These are phyloP conservation scores for Malus hybrid DNA, from an alignment of 331 rosid species.

Conservation along the genomic window DNA sequence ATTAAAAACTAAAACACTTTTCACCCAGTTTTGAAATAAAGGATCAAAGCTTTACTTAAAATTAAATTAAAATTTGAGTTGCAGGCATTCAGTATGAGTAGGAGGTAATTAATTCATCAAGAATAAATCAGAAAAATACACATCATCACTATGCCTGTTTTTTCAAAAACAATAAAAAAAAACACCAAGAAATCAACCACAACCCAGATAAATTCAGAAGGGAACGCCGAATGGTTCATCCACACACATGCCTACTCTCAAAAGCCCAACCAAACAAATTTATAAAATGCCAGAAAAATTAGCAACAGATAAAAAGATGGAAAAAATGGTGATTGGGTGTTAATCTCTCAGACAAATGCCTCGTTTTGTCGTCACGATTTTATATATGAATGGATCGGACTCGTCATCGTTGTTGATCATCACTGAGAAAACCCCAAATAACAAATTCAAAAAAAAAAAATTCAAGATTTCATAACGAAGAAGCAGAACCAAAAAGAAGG, in stretches of 20 bases:
- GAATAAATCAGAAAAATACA: constrained; percentile 20
- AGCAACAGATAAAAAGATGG: accelerated
- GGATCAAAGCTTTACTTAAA: background rate
- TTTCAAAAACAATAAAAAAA: no score
- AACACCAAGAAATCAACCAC: no score
- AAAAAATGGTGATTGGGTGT: background rate
- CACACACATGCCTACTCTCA: no score
- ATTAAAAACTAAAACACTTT: background rate
- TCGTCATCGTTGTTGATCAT: constrained; percentile 74
- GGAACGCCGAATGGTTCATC: no score
- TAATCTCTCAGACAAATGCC: constrained; percentile 89
- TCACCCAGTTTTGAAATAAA: background rate
- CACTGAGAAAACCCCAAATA: constrained; percentile 50
- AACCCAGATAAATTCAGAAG: no score
- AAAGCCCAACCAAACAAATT: background rate
- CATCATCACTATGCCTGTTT: constrained; percentile 43
- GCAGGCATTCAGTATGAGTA: constrained; percentile 79
- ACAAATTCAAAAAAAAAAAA: background rate
- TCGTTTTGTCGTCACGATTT: constrained; percentile 72
- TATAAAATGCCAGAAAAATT: background rate
- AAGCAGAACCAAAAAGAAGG: background rate
- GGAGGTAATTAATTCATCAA: constrained; percentile 49
- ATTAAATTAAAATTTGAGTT: no score
- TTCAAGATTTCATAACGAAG: no score
- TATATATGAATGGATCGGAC: constrained; percentile 68